Evolutionary conservation across 495 filamentous ascomycete genomes (phyloP).

Genomic region (Lichenothelia convexa): DNA sequence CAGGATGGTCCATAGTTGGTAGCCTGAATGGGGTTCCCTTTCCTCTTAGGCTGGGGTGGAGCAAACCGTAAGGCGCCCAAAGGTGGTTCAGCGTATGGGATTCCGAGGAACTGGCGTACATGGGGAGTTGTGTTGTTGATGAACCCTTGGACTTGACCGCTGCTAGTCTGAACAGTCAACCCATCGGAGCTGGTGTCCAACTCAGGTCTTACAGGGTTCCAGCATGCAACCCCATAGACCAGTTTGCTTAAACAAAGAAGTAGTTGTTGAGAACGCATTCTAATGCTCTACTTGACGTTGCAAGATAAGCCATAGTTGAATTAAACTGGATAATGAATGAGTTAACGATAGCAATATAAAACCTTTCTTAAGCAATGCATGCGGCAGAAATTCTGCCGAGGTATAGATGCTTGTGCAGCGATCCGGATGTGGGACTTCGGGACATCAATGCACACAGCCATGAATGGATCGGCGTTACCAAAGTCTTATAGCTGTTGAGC

Average conservation of each 20-base stretch:
- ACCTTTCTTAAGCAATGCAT: too few relatives aligned
- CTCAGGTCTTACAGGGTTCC: too few relatives aligned
- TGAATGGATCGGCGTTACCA: too few relatives aligned
- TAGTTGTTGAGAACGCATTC: not conserved
- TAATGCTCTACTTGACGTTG: not conserved
- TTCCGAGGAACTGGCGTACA: constrained; percentile 28
- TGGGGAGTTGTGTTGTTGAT: constrained; percentile 20
- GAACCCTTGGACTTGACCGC: constrained; percentile 15
- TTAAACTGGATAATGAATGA: too few relatives aligned
- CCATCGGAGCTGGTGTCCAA: not conserved
- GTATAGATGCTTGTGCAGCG: too few relatives aligned
- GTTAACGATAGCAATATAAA: too few relatives aligned
- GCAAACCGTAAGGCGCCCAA: constrained; percentile 23
- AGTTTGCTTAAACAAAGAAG: not conserved
- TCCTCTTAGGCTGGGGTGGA: constrained; percentile 19
- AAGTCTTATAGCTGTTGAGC: too few relatives aligned
- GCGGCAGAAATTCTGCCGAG: too few relatives aligned
- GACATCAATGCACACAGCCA: too few relatives aligned
- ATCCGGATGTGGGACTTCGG: too few relatives aligned
- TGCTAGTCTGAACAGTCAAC: constrained; percentile 3
- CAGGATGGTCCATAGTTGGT: constrained; percentile 6
- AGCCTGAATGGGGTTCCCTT: constrained; percentile 17
- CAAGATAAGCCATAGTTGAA: too few relatives aligned
- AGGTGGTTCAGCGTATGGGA: constrained; percentile 28
- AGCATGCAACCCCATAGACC: not conserved